Evolutionary conservation across 2,329 filamentous ascomycete genomes (phyloP).

Genomic region (Zymoseptoria pseudotritici): DNA sequence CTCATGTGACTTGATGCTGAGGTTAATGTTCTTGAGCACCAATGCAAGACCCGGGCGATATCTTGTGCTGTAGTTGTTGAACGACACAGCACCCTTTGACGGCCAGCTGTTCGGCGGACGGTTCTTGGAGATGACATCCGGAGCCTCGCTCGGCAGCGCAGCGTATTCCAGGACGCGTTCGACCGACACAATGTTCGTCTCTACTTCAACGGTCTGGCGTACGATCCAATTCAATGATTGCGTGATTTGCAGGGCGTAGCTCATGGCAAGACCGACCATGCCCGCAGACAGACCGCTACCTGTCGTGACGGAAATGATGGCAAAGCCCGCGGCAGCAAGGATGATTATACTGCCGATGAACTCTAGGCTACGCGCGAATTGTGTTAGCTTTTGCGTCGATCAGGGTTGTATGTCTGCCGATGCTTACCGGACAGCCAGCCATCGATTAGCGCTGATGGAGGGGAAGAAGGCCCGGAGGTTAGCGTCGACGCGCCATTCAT

Average conservation of each 20-base stretch:
- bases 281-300: conserved; percentile 60
- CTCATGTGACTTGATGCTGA: conserved; percentile 91
- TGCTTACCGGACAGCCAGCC: conserved; percentile 72
- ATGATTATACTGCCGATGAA: conserved; percentile 95
- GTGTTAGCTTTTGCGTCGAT: background rate
- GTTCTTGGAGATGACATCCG: conserved; percentile 83
- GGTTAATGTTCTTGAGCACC: conserved; percentile 84
- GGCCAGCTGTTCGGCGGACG: conserved; percentile 89
- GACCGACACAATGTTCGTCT: conserved; percentile 99
- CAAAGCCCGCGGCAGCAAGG: conserved; percentile 71
- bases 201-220: conserved; percentile 96
- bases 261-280: conserved; percentile 87
- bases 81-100: conserved; percentile 75
- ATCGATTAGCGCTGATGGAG: conserved; percentile 81
- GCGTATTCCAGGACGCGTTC: conserved; percentile 97
- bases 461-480: conserved; percentile 94
- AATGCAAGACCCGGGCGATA: conserved; percentile 86
- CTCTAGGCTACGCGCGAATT: conserved; percentile 51
- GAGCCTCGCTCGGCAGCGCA: conserved; percentile 81
- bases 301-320: conserved; percentile 70
- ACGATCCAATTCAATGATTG: conserved; percentile 99
- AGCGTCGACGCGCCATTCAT: conserved; percentile 93
- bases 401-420: background rate
- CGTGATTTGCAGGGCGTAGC: conserved; percentile 93
- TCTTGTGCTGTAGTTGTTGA: conserved; percentile 88